phyloP scores from a whole-genome alignment of 2,329 filamentous ascomycete genomes.

The Fusarium sp. region DNA sequence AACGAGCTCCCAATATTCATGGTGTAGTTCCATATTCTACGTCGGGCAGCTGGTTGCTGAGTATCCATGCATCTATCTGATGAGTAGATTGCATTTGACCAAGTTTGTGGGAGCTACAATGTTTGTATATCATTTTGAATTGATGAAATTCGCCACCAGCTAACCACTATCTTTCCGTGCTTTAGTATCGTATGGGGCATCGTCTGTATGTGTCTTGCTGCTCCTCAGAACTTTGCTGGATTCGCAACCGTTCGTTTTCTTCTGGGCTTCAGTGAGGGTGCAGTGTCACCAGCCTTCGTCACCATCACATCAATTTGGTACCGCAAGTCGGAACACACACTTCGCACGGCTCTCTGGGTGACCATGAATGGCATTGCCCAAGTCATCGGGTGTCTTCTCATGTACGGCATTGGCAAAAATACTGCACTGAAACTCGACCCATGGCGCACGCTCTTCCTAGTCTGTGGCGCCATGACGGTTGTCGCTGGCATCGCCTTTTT shows the following conservation, averaged over 20 bases:
- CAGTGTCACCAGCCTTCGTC: slow-evolving; percentile 8
- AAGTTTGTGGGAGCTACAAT: slow-evolving; percentile 8
- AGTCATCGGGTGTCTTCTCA: background rate
- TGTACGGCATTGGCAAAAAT: slow-evolving; percentile 9
- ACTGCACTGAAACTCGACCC: background rate
- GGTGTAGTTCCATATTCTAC: slow-evolving; percentile 4
- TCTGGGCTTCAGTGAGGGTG: slow-evolving; percentile 11
- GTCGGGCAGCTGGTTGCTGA: background rate
- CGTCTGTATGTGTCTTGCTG: slow-evolving; percentile 5
- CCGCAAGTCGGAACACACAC: slow-evolving; percentile 8
- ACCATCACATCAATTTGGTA: slow-evolving; percentile 12
- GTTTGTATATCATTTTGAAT: background rate
- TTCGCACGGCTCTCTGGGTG: slow-evolving; percentile 8
- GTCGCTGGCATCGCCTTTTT: background rate
- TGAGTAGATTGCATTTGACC: slow-evolving; percentile 7
- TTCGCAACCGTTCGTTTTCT: slow-evolving; percentile 7
- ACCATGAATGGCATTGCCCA: slow-evolving; percentile 13
- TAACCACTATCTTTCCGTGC: accelerated
- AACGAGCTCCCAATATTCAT: slow-evolving; percentile 3
- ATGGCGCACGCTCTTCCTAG: slow-evolving; percentile 6
- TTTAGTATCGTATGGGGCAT: slow-evolving; percentile 7
- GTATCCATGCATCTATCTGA: background rate
- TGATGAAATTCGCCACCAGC: accelerated
- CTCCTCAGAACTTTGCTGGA: background rate
- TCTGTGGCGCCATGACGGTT: background rate